Evolutionary conservation across 192 early-diverging fungal genomes (phyloP).

Genomic region (Piromyces finnis): DNA sequence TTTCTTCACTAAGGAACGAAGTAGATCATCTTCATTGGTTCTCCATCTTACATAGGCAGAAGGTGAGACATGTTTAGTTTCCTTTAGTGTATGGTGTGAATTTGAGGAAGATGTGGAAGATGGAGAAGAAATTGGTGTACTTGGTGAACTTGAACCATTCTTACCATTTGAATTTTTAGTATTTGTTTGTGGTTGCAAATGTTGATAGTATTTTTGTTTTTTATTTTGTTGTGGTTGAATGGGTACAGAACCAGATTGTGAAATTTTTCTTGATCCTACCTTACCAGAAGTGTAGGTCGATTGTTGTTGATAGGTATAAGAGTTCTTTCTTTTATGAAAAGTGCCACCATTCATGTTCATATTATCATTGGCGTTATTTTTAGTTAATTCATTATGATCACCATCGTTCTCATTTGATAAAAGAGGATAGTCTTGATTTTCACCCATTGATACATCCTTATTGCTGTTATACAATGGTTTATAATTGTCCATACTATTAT

Average conservation of each 20-base stretch:
- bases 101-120: not conserved
- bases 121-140: not conserved
- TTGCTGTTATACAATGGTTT: not conserved
- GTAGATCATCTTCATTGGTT: conserved; percentile 10
- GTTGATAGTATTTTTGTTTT: not conserved
- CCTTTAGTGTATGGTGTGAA: not conserved
- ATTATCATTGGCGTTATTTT: not conserved
- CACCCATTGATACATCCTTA: not conserved
- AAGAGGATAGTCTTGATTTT: not conserved
- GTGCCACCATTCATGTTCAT: too few species aligned
- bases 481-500: not conserved
- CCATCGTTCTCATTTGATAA: not conserved
- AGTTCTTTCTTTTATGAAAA: not conserved
- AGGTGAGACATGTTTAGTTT: not conserved
- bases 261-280: not conserved
- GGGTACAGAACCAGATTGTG: not conserved
- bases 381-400: not conserved
- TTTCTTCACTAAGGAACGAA: conserved; percentile 9
- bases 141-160: not conserved
- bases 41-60: conserved; percentile 15
- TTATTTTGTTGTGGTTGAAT: not conserved
- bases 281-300: not conserved
- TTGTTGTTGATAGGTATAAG: not conserved
- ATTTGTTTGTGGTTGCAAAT: not conserved
- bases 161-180: not conserved